Percentiles rank a stretch among this genome's conserved stretches.
Conservation (phyloP, 2,329 filamentous ascomycete genomes). For the Onygenales sp. region DNA sequence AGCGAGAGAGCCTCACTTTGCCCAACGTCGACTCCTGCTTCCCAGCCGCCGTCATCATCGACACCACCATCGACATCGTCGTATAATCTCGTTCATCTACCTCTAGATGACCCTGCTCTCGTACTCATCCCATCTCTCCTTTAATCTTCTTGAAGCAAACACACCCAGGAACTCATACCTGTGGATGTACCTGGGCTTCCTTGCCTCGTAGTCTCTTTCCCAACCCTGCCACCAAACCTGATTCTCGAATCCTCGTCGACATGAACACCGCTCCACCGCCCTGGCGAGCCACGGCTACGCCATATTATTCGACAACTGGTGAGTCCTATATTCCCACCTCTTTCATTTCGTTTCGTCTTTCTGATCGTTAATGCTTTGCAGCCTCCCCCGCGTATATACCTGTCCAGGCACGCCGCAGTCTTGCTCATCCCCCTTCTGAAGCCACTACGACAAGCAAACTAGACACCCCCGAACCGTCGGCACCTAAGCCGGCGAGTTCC, state of each 20-base stretch:
- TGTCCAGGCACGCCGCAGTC: constrained; percentile 53
- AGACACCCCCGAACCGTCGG: constrained; percentile 19
- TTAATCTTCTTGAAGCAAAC: not conserved
- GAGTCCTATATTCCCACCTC: constrained; percentile 9
- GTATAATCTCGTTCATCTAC: not conserved
- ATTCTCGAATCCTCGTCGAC: constrained; percentile 8
- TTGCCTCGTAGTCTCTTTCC: not conserved
- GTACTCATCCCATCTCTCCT: not conserved
- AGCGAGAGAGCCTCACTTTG: constrained; percentile 11
- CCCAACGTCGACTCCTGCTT: not conserved
- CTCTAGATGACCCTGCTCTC: not conserved
- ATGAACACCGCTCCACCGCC: constrained; percentile 33
- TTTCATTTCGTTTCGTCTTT: not conserved
- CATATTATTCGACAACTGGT: constrained; percentile 24
- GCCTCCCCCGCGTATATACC: constrained; percentile 49
- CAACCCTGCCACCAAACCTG: not conserved
- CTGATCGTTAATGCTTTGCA: constrained; percentile 8
- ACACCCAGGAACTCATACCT: not conserved
- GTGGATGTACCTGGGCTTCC: not conserved
- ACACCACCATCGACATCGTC: not conserved
- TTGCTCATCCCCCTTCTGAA: constrained; percentile 34
- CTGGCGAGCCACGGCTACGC: constrained; percentile 26
- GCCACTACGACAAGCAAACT: constrained; percentile 7
- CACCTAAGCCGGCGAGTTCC: constrained; percentile 15
- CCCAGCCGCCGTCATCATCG: not conserved